phyloP scores from a whole-genome alignment of 768 basidiomycete species.

The Tricholoma bakamatsutake region DNA sequence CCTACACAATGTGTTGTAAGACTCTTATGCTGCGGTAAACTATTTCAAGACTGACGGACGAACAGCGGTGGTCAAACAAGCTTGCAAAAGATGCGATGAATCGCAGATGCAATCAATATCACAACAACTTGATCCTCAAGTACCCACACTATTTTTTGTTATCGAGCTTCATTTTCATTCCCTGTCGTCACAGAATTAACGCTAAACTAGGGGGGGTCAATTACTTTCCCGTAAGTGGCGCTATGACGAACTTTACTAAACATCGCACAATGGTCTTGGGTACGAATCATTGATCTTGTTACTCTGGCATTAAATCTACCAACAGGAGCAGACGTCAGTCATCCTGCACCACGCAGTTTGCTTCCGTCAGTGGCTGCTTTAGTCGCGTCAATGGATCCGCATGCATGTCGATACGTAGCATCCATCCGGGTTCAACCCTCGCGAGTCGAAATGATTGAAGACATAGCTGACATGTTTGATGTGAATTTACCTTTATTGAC shows the following conservation, averaged over 20 bases:
- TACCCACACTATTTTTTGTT: slow-evolving; percentile 19
- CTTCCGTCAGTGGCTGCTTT: slow-evolving; percentile 28
- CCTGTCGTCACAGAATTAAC: slow-evolving; percentile 43
- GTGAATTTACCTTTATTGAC: slow-evolving; percentile 17
- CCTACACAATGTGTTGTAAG: slow-evolving; percentile 62
- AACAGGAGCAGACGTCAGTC: slow-evolving; percentile 26
- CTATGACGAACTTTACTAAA: slow-evolving; percentile 29
- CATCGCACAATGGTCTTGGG: slow-evolving; percentile 59
- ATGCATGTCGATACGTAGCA: slow-evolving; percentile 49
- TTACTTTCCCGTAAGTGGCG: slow-evolving; percentile 37
- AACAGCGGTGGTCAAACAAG: slow-evolving; percentile 24
- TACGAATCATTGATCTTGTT: neutral
- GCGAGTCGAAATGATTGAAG: slow-evolving; percentile 52
- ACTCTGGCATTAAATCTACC: neutral
- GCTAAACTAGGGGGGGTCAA: slow-evolving; percentile 65
- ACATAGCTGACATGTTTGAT: slow-evolving; percentile 46
- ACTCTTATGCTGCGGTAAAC: neutral
- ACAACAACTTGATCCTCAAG: slow-evolving; percentile 60
- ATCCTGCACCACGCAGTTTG: slow-evolving; percentile 14
- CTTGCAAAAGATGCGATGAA: slow-evolving; percentile 11
- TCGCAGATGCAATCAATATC: slow-evolving; percentile 40
- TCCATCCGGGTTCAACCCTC: slow-evolving; percentile 46
- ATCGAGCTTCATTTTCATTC: neutral
- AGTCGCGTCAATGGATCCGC: slow-evolving; percentile 49
- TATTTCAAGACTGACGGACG: neutral